Conservation (phyloP, 495 filamentous ascomycete genomes). For the Talaromyces adpressus region DNA sequence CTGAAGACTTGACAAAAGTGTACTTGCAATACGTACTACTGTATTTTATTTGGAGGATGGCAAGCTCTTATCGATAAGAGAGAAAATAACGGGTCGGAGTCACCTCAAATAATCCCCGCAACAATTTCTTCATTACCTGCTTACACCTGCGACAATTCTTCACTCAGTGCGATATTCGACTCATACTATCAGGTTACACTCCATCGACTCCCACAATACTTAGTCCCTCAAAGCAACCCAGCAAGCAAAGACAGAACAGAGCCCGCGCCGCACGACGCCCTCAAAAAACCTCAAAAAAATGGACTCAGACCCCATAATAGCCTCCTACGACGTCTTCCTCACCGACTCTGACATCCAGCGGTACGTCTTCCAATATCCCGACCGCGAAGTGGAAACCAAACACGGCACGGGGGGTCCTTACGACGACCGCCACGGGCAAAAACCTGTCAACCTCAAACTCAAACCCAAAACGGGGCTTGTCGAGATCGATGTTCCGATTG, state of each 20-base stretch:
- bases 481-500: constrained; percentile 68
- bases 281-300: constrained; percentile 11
- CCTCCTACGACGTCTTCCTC: constrained; percentile 56
- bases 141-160: too few relatives aligned
- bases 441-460: constrained; percentile 55
- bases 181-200: too few relatives aligned
- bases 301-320: constrained; percentile 43
- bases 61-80: constrained; percentile 8
- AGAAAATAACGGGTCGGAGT: neutral
- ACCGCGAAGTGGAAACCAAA: constrained; percentile 29
- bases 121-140: neutral
- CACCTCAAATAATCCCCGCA: neutral
- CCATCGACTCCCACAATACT: neutral
- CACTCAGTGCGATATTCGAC: too few relatives aligned
- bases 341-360: constrained; percentile 43
- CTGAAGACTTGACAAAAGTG: too few relatives aligned
- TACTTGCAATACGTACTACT: too few relatives aligned
- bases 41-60: too few relatives aligned
- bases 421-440: constrained; percentile 40
- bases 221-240: neutral
- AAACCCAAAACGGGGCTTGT: constrained; percentile 62
- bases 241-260: neutral
- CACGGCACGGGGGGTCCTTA: constrained; percentile 46
- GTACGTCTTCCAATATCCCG: constrained; percentile 67
- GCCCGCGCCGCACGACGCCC: neutral